Base-by-base conservation (phyloP, 1,284 basidiomycete species). In the Sanghuangporus baumii region DNA sequence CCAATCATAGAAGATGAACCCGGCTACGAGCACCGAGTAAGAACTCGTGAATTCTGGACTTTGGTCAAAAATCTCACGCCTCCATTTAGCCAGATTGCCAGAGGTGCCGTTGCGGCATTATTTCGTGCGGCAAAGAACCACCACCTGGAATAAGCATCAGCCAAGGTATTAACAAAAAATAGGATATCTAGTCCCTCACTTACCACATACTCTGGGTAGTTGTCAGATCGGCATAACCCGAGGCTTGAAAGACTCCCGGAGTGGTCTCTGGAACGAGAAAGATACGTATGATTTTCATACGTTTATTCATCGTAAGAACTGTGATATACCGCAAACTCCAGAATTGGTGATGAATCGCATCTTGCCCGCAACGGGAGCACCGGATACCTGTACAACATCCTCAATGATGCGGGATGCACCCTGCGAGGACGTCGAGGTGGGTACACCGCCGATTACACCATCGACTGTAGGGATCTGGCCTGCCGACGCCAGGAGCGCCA, bases 1-100 rank as follows among this genome's bases (percentile, higher is more conserved):
- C 87, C 87, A 48, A 87, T 80, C 82, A 87, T 86, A 60, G 81
- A 84, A 4, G 83, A 87, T 66, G 80, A 83, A 64, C 86, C 87
- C 8, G 87, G 85, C 79, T 78, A 76, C 64, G n/a, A 7, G 14
- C 14, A 58, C 20, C 16, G 5, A 37, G 36, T 48, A 58, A 18
- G 37, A 20, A 20, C 47, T 43, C 41, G 55, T 18, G 1, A 23
- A n/a, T 36, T 18, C 16, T 16, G 20, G 2, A 14, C 34, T 8
- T 8, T 26, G 7, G 20, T 40, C 41, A 55, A 18, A 11, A 37
- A 8, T 73, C 80, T 67, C 68, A 86, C 84, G 6, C 84, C 85
- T 51, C 85, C 85, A 69, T 86, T 86, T 64, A 88, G 80, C 85
- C 86, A 87, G 51, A 87, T 75, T 12, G 81, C 76, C 36, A 87